Evolutionary conservation across 2,329 filamentous ascomycete species (phyloP).

Genomic region (Nemania sp.): DNA sequence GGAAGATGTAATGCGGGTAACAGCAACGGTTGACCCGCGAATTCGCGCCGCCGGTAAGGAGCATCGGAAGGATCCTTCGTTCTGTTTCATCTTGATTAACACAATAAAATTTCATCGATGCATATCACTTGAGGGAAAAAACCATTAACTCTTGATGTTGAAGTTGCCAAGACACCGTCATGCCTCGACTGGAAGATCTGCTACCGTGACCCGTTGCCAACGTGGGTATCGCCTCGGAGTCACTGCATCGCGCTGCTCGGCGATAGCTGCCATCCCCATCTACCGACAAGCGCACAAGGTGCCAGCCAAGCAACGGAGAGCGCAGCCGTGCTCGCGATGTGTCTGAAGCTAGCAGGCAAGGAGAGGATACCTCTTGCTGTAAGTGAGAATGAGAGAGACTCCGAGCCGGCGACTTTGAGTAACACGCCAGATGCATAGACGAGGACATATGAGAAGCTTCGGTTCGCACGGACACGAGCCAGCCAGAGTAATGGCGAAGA

Average conservation of each 20-base stretch:
- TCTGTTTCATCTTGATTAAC: not conserved
- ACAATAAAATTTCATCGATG: not conserved
- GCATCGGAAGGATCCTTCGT: not conserved
- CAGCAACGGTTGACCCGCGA: slow-evolving; percentile 47
- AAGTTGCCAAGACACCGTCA: slow-evolving; percentile 48
- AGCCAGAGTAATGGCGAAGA: slow-evolving; percentile 52
- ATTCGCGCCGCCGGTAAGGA: slow-evolving; percentile 46
- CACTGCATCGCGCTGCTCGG: slow-evolving; percentile 56
- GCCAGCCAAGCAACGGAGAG: slow-evolving; percentile 60
- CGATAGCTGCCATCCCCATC: slow-evolving; percentile 58
- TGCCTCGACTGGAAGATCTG: slow-evolving; percentile 61
- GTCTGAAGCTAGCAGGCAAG: slow-evolving; percentile 49
- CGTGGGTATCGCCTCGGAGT: slow-evolving; percentile 53
- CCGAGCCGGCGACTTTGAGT: not conserved
- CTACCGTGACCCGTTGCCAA: slow-evolving; percentile 56
- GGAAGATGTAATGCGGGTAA: slow-evolving; percentile 46
- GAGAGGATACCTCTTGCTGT: slow-evolving; percentile 46
- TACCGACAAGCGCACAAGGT: slow-evolving; percentile 58
- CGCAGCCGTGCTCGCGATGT: slow-evolving; percentile 50
- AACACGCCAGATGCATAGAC: slow-evolving; percentile 36
- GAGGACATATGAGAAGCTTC: slow-evolving; percentile 49
- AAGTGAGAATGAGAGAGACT: slow-evolving; percentile 21
- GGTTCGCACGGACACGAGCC: slow-evolving; percentile 46
- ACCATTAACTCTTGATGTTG: not conserved
- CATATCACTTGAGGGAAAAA: not conserved